A percentile compares a stretch with the other conserved stretches of the same genome.
Evolutionary conservation across 306 rosid genomes (phyloP).

Genomic region (Prunus mume): DNA sequence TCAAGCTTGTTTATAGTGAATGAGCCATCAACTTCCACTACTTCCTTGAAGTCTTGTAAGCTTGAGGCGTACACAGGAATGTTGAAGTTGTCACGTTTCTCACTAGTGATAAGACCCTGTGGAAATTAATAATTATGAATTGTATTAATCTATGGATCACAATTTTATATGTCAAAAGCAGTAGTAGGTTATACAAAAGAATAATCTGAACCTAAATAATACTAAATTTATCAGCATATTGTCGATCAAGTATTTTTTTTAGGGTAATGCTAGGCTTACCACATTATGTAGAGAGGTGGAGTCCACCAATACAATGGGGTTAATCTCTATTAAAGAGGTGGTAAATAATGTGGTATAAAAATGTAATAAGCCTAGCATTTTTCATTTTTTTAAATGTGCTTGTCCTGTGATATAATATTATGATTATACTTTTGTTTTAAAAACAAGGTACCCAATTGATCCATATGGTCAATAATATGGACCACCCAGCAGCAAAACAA

Average conservation of each 20-base stretch:
- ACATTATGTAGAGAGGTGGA: no score
- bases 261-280: no score
- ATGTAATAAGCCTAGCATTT: no score
- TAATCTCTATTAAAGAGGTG: no score
- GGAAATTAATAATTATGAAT: background rate
- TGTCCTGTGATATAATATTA: background rate
- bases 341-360: no score
- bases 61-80: constrained; percentile 92
- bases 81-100: constrained; percentile 75
- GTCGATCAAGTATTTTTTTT: no score
- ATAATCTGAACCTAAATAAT: no score
- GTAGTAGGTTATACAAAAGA: no score
- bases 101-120: constrained; percentile 71
- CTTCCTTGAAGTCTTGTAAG: constrained; percentile 83
- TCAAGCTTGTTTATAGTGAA: constrained; percentile 82
- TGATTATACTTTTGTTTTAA: constrained; percentile 4
- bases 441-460: constrained; percentile 20
- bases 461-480: constrained; percentile 28
- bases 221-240: no score
- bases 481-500: constrained; percentile 30
- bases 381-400: background rate
- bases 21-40: constrained; percentile 77
- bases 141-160: no score
- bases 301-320: no score
- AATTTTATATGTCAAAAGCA: no score